Evolutionary conservation across 495 filamentous ascomycete genomes (phyloP), one percentile per base, ranked within the genome.

Genomic region (Annulohypoxylon maeteangense): DNA sequence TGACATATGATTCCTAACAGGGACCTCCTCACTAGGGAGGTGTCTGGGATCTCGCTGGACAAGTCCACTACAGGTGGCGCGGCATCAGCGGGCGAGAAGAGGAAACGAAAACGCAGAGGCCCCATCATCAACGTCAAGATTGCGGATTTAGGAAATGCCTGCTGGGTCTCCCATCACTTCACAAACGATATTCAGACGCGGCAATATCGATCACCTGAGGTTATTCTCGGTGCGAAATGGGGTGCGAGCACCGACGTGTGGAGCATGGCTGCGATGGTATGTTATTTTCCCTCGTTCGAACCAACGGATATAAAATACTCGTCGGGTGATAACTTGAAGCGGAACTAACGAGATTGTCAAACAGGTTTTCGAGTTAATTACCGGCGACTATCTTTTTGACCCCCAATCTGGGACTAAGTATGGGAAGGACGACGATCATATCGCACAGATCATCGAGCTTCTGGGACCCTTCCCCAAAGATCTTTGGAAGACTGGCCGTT

Each of bases 261-360:
- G 95, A 98, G 96, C 81, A 99, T 99, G 95, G 93, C 96, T 22
- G 92, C 92, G 71, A 99, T 99, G 95, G 96, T 98, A 84, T 58
- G 87, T 56, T 18, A 50, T 20, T 47, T 42, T 22, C 53, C 38
- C 38, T 8, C 34, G 16, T 18, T 20, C 31, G n/a, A 14, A 31
- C n/a, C 4, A 31, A 20, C 14, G 5, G 22, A 25, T 10, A 23
- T 34, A 2, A n/a, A 11, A 22, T 12, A 18, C 20, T 10, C 31
- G 1, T 40, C 11, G 4, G 7, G 12, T 0, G 7, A n/a, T n/a
- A 29, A 4, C 3, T 20, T 12, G 42, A 62, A 38, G 7, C 11
- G 25, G 4, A 23, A 25, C 61, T 62, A 47, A 74, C 57, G 32
- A n/a, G 8, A 31, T 12, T 36, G n/a, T 36, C 25, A 8, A 55